Evolutionary conservation across 2,329 filamentous ascomycete species (phyloP).

Genomic region (Thielaviopsis punctulata): DNA sequence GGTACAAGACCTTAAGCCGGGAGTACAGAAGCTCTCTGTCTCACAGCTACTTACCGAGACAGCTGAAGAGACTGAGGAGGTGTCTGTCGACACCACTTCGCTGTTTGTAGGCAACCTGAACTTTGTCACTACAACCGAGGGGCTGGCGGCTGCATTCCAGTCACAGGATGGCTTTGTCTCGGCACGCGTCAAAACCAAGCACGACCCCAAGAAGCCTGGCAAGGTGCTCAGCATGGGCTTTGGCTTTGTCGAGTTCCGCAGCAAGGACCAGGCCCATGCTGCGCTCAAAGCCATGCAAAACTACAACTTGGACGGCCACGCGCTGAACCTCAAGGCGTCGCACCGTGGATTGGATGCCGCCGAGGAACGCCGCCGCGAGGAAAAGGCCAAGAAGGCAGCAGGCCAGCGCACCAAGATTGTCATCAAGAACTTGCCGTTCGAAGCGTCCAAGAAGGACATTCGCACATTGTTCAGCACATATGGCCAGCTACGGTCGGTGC

Average conservation of each 20-base stretch:
- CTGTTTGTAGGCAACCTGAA: constrained; percentile 89
- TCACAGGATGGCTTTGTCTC: constrained; percentile 76
- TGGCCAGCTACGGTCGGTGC: constrained; percentile 79
- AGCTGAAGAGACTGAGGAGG: constrained; percentile 35
- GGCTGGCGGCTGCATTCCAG: constrained; percentile 60
- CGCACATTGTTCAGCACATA: constrained; percentile 73
- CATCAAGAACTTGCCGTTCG: constrained; percentile 96
- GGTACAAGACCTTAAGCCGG: constrained; percentile 22
- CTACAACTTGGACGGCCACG: constrained; percentile 70
- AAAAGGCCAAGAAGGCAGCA: constrained; percentile 64
- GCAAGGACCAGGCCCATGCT: constrained; percentile 58
- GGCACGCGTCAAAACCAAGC: constrained; percentile 81
- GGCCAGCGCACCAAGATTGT: constrained; percentile 77
- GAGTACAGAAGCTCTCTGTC: constrained; percentile 45
- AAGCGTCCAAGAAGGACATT: constrained; percentile 84
- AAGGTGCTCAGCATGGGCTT: constrained; percentile 93
- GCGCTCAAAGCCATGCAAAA: constrained; percentile 80
- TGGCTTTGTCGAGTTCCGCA: constrained; percentile 80
- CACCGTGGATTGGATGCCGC: constrained; percentile 78
- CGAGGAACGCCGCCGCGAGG: constrained; percentile 68
- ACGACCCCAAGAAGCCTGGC: constrained; percentile 76
- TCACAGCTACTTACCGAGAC: constrained; percentile 46
- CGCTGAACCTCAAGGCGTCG: constrained; percentile 68
- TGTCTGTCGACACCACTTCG: constrained; percentile 44
- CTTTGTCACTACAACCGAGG: constrained; percentile 68